Evolutionary conservation across 306 rosid species (phyloP), one percentile per base, ranked within the genome.

Genomic region (Cicer bijugum): DNA sequence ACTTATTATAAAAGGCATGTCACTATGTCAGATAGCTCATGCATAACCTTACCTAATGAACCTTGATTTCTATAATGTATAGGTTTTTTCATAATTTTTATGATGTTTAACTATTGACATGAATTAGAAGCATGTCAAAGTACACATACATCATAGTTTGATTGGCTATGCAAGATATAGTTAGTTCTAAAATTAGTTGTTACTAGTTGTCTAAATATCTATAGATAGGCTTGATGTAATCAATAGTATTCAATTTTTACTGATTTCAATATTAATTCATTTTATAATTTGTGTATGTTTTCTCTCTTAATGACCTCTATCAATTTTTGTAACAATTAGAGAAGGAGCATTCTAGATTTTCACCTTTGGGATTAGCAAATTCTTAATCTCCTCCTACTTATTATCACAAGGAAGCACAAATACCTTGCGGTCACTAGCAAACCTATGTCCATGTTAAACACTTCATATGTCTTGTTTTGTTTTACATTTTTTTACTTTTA

Each of bases 1-100:
- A 3, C 33, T 3, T 51, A 71, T 20, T 16, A 44, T 51, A 11
- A 35, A 44, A 59, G 37, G 52, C 64, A 33, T 70, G 47, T 23
- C 28, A 23, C 28, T 23, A 23, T 23, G 28, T n/a, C 35, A 63
- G 58, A 40, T 56, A 78, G 51, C 39, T 78, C 60, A 61, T 6
- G 23, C 4, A 28, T 61, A 56, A 79, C 47, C 20, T 63, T 16
- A 35, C 40, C 16, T 28, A 12, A 23, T 44, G 62, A 47, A 50
- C 68, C 47, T 75, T 75, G 50, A 16, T 50, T 71, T 70, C 74
- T 48, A 35, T 39, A 71, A 46, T 79, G 68, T 47, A 43, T 58
- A 79, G 69, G 28, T 23, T 23, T 23, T 23, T 23, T 23, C 28
- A 23, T 23, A 23, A 23, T 23, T 23, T 23, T 23, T 23, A 2